These are phyloP conservation scores for Colletotrichum zoysiae DNA, from an alignment of 2,329 filamentous ascomycete species.

Conservation along the genomic window DNA sequence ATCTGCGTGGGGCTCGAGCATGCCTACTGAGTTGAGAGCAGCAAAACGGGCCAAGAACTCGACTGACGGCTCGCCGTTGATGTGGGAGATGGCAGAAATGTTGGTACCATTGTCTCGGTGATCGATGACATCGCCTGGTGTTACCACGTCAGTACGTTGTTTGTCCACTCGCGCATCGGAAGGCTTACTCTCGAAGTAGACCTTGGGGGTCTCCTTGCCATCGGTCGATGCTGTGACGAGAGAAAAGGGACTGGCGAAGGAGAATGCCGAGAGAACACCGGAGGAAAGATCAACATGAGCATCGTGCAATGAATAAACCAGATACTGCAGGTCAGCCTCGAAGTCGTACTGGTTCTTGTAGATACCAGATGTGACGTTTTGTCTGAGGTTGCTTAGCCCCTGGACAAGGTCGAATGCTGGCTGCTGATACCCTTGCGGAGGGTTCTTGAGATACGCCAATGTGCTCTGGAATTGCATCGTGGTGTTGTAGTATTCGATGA, in stretches of 20 bases:
- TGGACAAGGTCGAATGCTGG: constrained; percentile 25
- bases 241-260: constrained; percentile 23
- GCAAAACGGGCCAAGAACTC: constrained; percentile 18
- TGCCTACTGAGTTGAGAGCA: constrained; percentile 25
- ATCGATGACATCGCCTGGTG: constrained; percentile 9
- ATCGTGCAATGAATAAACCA: constrained; percentile 32
- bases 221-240: constrained; percentile 28
- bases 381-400: constrained; percentile 16
- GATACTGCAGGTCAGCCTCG: constrained; percentile 21
- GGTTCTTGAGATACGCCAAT: constrained; percentile 21
- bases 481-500: constrained; percentile 36
- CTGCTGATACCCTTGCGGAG: constrained; percentile 30
- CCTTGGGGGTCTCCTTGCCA: constrained; percentile 29
- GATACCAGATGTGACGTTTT: constrained; percentile 19
- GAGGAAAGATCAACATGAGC: constrained; percentile 24
- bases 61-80: constrained; percentile 24
- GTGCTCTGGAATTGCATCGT: constrained; percentile 39
- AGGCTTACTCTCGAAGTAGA: constrained; percentile 28
- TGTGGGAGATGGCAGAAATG: constrained; percentile 28
- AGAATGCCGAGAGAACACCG: constrained; percentile 31
- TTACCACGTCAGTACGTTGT: background rate
- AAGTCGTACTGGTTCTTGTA: constrained; percentile 33
- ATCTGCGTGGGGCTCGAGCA: constrained; percentile 38
- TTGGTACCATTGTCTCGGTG: constrained; percentile 11
- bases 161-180: no score